A percentile compares a stretch with the other conserved stretches of the same genome.
Evolutionary conservation across 73 alveolate species (phyloP).

Genomic region (Paramecium biaurelia): DNA sequence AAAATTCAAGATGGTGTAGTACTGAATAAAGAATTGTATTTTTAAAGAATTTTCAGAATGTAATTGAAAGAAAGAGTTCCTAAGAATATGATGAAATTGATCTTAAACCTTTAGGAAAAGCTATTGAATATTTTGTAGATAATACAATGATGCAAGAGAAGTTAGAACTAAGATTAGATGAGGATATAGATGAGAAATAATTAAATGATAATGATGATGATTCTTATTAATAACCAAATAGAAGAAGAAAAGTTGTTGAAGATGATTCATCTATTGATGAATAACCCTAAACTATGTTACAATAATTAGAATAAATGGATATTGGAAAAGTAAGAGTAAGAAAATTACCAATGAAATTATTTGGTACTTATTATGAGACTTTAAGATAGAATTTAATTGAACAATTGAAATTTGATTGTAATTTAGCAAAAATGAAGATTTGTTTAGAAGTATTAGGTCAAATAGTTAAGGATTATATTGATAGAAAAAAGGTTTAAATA

Average conservation of each 20-base stretch:
- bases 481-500: slow-evolving; percentile 8
- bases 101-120: not conserved
- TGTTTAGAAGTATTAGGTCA: slow-evolving; percentile 28
- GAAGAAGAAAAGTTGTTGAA: slow-evolving; percentile 47
- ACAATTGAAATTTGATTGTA: not conserved
- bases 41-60: not conserved
- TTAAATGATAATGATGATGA: slow-evolving; percentile 1
- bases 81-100: not conserved
- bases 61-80: not conserved
- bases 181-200: not conserved
- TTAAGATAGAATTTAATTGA: not conserved
- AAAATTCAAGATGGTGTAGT: slow-evolving; percentile 48
- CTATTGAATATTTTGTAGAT: slow-evolving; percentile 43
- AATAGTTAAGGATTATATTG: slow-evolving; percentile 48
- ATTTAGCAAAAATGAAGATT: slow-evolving; percentile 3
- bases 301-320: slow-evolving; percentile 49
- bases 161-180: slow-evolving; percentile 43
- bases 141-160: slow-evolving; percentile 51
- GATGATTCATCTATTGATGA: slow-evolving; percentile 43
- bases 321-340: slow-evolving; percentile 30
- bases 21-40: not conserved
- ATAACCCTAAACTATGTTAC: not conserved
- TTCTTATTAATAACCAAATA: not conserved
- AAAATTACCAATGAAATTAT: slow-evolving; percentile 48
- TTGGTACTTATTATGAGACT: slow-evolving; percentile 33